Evolutionary conservation across 768 basidiomycete species (phyloP).

Genomic region (Ramaria rubella): DNA sequence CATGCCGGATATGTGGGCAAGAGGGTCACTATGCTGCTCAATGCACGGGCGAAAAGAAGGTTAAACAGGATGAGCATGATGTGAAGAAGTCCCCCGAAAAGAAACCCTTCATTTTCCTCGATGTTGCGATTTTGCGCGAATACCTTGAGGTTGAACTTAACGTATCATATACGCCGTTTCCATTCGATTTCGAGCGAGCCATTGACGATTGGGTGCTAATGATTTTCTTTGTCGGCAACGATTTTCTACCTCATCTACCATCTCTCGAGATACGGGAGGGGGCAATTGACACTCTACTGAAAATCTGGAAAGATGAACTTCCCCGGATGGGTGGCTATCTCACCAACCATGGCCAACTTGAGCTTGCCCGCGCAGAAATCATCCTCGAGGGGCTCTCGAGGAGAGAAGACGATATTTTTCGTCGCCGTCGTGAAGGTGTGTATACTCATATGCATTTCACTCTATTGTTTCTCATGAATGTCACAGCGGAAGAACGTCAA

Average conservation of each 20-base stretch:
- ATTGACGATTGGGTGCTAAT: slow-evolving; percentile 99
- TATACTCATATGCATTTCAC: slow-evolving; percentile 21
- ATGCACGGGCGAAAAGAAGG: slow-evolving; percentile 76
- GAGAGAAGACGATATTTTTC: slow-evolving; percentile 94
- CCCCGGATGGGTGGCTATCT: slow-evolving; percentile 96
- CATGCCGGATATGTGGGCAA: slow-evolving; percentile 91
- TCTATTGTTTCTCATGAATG: slow-evolving; percentile 7
- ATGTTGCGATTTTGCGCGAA: slow-evolving; percentile 91
- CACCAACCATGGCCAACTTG: slow-evolving; percentile 86
- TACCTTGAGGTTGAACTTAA: slow-evolving; percentile 96
- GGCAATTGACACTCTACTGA: slow-evolving; percentile 93
- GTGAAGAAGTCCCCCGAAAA: slow-evolving; percentile 53
- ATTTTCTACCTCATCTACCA: slow-evolving; percentile 97
- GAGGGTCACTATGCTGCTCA: slow-evolving; percentile 93
- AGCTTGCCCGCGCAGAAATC: slow-evolving; percentile 80
- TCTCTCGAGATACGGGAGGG: slow-evolving; percentile 99
- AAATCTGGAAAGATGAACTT: slow-evolving; percentile 92
- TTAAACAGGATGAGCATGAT: slow-evolving; percentile 45
- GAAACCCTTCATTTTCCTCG: slow-evolving; percentile 99
- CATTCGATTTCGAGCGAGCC: slow-evolving; percentile 90
- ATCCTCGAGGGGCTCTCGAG: slow-evolving; percentile 94
- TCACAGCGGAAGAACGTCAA: slow-evolving; percentile 85
- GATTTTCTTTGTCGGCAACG: slow-evolving; percentile 99
- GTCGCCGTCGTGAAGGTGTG: slow-evolving; percentile 85
- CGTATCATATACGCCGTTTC: slow-evolving; percentile 67